phyloP scores from a whole-genome alignment of 148 eudicot genomes.

The Amaranthus cruentus region DNA sequence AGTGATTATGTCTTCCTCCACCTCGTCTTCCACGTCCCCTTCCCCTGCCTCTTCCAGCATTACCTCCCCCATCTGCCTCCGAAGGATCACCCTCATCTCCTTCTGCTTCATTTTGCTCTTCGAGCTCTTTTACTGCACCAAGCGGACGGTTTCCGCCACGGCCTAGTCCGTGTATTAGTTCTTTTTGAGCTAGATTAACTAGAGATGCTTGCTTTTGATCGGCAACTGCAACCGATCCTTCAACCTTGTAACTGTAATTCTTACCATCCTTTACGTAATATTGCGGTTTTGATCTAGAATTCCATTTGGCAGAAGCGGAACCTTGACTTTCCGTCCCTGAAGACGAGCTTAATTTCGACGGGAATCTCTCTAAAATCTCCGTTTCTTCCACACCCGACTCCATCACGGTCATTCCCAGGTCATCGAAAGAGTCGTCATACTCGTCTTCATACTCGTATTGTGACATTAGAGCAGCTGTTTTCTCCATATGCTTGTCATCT shows the following conservation, averaged over 20 bases:
- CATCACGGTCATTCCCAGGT: conserved; percentile 64
- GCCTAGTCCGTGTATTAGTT: conserved; percentile 79
- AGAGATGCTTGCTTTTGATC: conserved; percentile 64
- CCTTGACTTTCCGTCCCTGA: conserved; percentile 30
- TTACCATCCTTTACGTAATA: conserved; percentile 93
- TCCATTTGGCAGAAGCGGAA: conserved; percentile 60
- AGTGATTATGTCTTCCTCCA: conserved; percentile 39
- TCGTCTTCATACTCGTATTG: conserved; percentile 93
- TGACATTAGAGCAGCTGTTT: conserved; percentile 54
- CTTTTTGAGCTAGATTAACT: conserved; percentile 60
- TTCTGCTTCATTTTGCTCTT: conserved; percentile 34
- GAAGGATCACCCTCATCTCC: conserved; percentile 27
- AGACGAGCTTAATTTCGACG: conserved; percentile 26
- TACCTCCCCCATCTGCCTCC: conserved; percentile 43
- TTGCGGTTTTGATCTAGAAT: conserved; percentile 67
- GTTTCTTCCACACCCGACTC: conserved; percentile 76
- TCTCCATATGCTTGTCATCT: conserved; percentile 51
- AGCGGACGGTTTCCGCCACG: conserved; percentile 82
- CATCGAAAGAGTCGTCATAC: conserved; percentile 97
- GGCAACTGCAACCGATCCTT: conserved; percentile 76
- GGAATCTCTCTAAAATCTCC: conserved; percentile 38
- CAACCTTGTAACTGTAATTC: conserved; percentile 91
- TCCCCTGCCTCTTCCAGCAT: conserved; percentile 32
- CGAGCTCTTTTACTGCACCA: conserved; percentile 54
- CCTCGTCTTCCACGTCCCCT: conserved; percentile 39